phyloP scores from a whole-genome alignment of 2,329 filamentous ascomycete genomes.

The Fusarium humuli region DNA sequence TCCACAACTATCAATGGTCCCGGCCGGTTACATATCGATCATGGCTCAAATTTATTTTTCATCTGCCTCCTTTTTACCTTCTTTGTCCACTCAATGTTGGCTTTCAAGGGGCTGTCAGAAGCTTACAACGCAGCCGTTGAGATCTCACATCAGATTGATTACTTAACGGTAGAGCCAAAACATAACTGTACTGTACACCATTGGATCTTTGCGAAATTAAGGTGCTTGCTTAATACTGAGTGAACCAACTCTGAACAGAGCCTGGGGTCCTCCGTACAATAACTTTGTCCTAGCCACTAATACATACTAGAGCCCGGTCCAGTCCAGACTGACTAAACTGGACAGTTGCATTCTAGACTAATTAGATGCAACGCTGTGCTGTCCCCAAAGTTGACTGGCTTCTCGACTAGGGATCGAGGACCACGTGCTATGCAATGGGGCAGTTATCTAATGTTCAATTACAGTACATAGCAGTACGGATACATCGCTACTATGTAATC shows the following conservation, averaged over 20 bases:
- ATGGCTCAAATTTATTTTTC: conserved; percentile 39
- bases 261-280: background rate
- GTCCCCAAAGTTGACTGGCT: conserved; percentile 22
- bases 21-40: conserved; percentile 19
- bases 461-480: background rate
- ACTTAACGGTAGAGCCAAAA: conserved; percentile 2
- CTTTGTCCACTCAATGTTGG: background rate
- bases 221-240: background rate
- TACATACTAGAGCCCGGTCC: background rate
- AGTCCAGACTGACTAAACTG: conserved; percentile 4
- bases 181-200: background rate
- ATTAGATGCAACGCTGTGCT: conserved; percentile 5
- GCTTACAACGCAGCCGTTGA: conserved; percentile 20
- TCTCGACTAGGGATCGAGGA: conserved; percentile 12
- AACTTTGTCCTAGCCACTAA: conserved; percentile 4
- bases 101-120: background rate
- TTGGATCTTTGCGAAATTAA: background rate
- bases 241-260: background rate
- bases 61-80: conserved; percentile 19
- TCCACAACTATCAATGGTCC: conserved; percentile 28
- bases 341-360: conserved; percentile 21
- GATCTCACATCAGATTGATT: conserved; percentile 7
- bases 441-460: conserved; percentile 1
- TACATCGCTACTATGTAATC: background rate
- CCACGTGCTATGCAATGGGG: conserved; percentile 25